phyloP scores from a whole-genome alignment of 345 rosid species.

The Euphorbia pulcherrima region DNA sequence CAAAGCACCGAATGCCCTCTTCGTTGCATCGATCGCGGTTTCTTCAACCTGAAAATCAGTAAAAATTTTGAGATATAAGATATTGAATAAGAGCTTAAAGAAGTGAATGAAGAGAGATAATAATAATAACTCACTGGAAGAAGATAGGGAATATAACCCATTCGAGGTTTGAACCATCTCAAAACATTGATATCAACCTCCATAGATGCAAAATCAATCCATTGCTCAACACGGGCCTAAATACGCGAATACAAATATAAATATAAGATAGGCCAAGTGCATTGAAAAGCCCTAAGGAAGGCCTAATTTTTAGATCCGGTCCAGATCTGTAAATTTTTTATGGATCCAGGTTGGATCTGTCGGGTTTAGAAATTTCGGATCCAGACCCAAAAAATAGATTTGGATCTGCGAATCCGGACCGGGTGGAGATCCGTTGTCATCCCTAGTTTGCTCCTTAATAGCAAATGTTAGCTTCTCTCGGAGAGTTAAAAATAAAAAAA shows the following conservation, averaged over 20 bases:
- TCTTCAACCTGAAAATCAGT: slow-evolving; percentile 73
- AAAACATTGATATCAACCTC: slow-evolving; percentile 69
- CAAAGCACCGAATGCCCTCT: slow-evolving; percentile 75
- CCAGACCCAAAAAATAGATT: no score
- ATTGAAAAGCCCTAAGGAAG: no score
- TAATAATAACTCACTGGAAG: slow-evolving; percentile 67
- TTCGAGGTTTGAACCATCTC: slow-evolving; percentile 61
- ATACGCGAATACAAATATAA: slow-evolving; percentile 12
- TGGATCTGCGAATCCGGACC: no score
- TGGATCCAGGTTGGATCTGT: no score
- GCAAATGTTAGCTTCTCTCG: no score
- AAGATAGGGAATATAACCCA: slow-evolving; percentile 49
- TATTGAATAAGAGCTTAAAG: background rate
- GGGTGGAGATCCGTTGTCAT: no score
- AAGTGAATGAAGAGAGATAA: background rate
- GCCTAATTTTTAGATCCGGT: no score
- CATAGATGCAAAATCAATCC: slow-evolving; percentile 78
- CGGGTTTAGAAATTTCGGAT: no score
- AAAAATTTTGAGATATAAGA: background rate
- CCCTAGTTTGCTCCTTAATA: no score
- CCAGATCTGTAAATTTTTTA: no score
- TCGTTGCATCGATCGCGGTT: slow-evolving; percentile 56
- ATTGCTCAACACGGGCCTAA: slow-evolving; percentile 84
- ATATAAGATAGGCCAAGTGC: no score
- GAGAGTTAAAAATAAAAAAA: no score